phyloP scores from a whole-genome alignment of 495 filamentous ascomycete species.

The Hyaloscypha finlandica region DNA sequence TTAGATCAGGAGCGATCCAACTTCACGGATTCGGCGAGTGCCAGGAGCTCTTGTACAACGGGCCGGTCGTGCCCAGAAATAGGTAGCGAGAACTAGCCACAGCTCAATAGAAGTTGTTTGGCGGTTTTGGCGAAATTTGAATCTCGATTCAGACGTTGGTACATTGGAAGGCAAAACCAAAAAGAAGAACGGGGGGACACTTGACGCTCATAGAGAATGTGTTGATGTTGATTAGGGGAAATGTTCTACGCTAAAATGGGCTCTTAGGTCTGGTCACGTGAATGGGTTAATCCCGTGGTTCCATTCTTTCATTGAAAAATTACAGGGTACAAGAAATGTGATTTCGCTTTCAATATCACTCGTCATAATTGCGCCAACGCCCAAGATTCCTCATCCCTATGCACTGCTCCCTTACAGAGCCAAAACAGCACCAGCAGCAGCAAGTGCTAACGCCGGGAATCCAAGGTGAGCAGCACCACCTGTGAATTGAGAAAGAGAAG shows the following conservation, averaged over 20 bases:
- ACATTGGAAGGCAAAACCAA: neutral
- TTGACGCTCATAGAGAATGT: neutral
- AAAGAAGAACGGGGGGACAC: neutral
- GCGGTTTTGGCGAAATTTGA: neutral
- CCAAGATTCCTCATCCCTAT: neutral
- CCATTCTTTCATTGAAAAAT: neutral
- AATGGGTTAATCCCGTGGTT: neutral
- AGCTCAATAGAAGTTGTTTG: neutral
- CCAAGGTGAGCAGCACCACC: slow-evolving; percentile 9
- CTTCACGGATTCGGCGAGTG: neutral
- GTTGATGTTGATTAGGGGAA: neutral
- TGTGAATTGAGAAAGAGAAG: slow-evolving; percentile 3
- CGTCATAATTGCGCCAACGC: neutral
- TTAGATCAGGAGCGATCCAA: neutral
- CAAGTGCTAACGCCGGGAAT: slow-evolving; percentile 12
- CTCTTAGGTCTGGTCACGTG: neutral
- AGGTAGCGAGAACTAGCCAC: neutral
- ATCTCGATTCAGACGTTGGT: neutral
- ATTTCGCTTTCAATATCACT: neutral
- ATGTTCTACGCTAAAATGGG: neutral
- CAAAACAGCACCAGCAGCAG: slow-evolving; percentile 16
- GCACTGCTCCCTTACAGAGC: slow-evolving; percentile 10
- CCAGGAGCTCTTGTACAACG: neutral
- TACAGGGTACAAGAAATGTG: neutral
- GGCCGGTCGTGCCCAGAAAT: neutral